Conservation (phyloP, 2,329 filamentous ascomycete species). For the Cordyceps cateniannulata region DNA sequence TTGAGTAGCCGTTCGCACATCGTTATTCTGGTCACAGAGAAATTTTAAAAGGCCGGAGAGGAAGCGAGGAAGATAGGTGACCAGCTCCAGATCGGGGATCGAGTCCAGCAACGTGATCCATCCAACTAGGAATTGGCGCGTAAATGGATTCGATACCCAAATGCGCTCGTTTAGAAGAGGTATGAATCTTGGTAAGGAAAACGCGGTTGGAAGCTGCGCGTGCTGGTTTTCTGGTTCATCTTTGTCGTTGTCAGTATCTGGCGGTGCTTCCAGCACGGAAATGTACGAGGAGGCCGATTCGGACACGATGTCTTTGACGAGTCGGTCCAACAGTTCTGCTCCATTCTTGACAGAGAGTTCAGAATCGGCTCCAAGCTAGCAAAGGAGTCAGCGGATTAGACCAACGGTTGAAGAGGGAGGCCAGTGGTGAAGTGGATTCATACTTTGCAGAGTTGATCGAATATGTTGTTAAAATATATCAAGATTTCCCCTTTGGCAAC, state of each 20-base stretch:
- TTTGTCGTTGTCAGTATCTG: conserved; percentile 40
- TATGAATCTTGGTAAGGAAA: conserved; percentile 85
- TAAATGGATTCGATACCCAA: conserved; percentile 89
- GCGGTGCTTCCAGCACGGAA: conserved; percentile 67
- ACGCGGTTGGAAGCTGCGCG: conserved; percentile 67
- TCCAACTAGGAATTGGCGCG: conserved; percentile 86
- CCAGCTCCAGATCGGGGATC: conserved; percentile 91
- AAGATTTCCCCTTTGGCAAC: conserved; percentile 97
- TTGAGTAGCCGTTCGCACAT: conserved; percentile 93
- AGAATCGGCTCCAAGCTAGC: conserved; percentile 84
- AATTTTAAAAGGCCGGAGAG: conserved; percentile 85
- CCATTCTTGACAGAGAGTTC: conserved; percentile 98
- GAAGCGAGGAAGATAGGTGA: conserved; percentile 88
- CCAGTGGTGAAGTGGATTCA: background rate
- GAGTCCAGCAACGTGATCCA: conserved; percentile 95
- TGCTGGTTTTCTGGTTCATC: conserved; percentile 35
- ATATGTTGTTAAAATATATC: conserved; percentile 97
- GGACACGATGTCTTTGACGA: conserved; percentile 93
- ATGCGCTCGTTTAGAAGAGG: conserved; percentile 91
- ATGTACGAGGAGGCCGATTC: conserved; percentile 94
- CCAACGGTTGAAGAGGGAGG: background rate
- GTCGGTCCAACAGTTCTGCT: conserved; percentile 85
- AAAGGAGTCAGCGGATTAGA: background rate
- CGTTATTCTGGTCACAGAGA: conserved; percentile 80
- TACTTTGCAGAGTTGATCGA: conserved; percentile 95